Evolutionary conservation across 1,284 basidiomycete genomes (phyloP).

Genomic region (Entoloma clypeatum): DNA sequence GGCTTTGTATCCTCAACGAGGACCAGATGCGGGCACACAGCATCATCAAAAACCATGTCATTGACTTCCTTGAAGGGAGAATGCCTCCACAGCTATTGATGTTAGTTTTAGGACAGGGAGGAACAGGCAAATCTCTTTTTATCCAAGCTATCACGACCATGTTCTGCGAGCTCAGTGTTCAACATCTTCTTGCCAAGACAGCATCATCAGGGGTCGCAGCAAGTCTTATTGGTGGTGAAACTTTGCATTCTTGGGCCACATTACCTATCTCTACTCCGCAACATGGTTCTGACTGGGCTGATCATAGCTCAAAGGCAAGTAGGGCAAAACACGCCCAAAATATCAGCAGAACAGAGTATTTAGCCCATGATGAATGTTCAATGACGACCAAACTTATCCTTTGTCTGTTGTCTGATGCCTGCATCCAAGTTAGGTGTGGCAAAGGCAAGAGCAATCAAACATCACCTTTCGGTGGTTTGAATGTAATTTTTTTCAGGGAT

Average conservation of each 20-base stretch:
- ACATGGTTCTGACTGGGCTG: not conserved
- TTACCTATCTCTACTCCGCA: conserved; percentile 6
- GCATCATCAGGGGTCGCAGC: conserved; percentile 34
- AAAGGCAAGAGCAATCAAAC: not conserved
- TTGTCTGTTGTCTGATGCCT: not conserved
- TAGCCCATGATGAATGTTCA: conserved; percentile 29
- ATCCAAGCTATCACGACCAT: conserved; percentile 28
- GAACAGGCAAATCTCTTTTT: conserved; percentile 33
- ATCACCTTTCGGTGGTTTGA: conserved; percentile 23
- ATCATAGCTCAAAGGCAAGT: not conserved
- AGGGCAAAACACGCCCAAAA: conserved; percentile 13
- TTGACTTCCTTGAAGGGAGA: conserved; percentile 1
- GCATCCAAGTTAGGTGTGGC: no score
- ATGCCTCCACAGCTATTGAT: conserved; percentile 21
- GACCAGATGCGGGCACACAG: conserved; percentile 21
- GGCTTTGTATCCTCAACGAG: conserved; percentile 11
- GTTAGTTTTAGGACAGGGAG: conserved; percentile 30
- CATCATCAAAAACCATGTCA: conserved; percentile 19
- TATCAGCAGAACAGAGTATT: conserved; percentile 14
- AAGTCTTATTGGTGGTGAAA: conserved; percentile 27
- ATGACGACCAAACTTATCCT: conserved; percentile 24
- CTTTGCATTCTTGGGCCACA: conserved; percentile 28
- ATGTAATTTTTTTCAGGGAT: conserved; percentile 33
- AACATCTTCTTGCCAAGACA: conserved; percentile 21
- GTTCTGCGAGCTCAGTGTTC: conserved; percentile 15